These are phyloP conservation scores for Moelleriella libera DNA, from an alignment of 2,329 filamentous ascomycete species.

Conservation along the genomic window DNA sequence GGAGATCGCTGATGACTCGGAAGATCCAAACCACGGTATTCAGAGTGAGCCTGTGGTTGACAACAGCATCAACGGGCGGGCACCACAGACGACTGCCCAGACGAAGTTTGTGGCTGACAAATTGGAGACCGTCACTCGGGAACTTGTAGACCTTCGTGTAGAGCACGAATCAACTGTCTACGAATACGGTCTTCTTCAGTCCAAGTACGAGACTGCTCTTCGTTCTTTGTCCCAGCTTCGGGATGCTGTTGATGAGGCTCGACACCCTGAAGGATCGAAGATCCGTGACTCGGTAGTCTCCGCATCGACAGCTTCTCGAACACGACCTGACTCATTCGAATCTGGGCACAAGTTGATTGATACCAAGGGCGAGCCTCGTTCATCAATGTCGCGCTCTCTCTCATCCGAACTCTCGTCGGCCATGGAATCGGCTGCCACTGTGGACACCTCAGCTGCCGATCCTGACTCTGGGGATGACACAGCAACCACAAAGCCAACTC, in stretches of 20 bases:
- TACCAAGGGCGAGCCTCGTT: conserved; percentile 49
- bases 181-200: conserved; percentile 68
- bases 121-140: conserved; percentile 78
- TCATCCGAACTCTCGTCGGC: conserved; percentile 88
- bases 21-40: neutral
- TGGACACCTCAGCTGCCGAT: conserved; percentile 48
- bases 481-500: conserved; percentile 28
- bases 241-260: conserved; percentile 68
- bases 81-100: conserved; percentile 60
- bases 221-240: conserved; percentile 72
- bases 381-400: conserved; percentile 70
- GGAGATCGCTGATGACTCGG: neutral
- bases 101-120: conserved; percentile 82
- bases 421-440: conserved; percentile 58
- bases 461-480: conserved; percentile 22
- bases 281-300: conserved; percentile 44
- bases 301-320: conserved; percentile 24
- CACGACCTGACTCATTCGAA: conserved; percentile 70
- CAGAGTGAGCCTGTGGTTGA: neutral
- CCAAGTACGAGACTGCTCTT: conserved; percentile 84
- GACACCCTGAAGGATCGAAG: conserved; percentile 38
- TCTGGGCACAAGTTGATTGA: conserved; percentile 60
- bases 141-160: conserved; percentile 77
- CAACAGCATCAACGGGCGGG: conserved; percentile 19
- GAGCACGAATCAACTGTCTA: conserved; percentile 76